Conservation (phyloP, 1,284 basidiomycete species). For the Ganoderma lucidum region DNA sequence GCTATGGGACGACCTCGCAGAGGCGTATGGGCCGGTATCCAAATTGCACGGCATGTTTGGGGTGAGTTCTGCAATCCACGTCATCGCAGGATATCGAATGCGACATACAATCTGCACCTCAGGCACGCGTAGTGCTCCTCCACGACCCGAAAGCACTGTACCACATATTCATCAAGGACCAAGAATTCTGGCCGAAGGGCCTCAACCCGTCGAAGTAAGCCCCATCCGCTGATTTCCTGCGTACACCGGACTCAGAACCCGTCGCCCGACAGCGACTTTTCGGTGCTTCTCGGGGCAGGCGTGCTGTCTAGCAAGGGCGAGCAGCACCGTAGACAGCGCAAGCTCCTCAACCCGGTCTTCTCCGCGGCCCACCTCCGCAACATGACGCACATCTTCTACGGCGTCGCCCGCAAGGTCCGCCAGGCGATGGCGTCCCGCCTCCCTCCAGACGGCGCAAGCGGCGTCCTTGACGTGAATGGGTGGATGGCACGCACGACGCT, state of each 20-base stretch:
- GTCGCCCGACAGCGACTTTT: background rate
- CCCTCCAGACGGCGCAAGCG: background rate
- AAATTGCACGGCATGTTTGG: conserved; percentile 34
- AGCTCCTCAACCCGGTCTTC: conserved; percentile 8
- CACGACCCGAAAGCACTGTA: conserved; percentile 19
- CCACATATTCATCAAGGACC: conserved; percentile 21
- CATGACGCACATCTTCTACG: conserved; percentile 16
- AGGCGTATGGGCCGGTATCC: conserved; percentile 31
- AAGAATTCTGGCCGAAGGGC: conserved; percentile 8
- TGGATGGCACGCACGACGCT: conserved; percentile 23
- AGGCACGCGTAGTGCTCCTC: conserved; percentile 10
- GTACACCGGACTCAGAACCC: too few species aligned
- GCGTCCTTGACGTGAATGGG: conserved; percentile 11
- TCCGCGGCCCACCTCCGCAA: conserved; percentile 11
- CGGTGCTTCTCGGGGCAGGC: conserved; percentile 11
- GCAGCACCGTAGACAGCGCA: conserved; percentile 10
- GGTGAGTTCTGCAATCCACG: background rate
- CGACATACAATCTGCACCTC: background rate
- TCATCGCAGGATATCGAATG: background rate
- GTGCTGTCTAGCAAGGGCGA: background rate
- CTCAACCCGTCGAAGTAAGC: conserved; percentile 9
- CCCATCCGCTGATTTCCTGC: background rate
- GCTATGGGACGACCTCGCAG: conserved; percentile 1
- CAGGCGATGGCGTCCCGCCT: conserved; percentile 10
- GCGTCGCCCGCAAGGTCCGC: conserved; percentile 4